Evolutionary conservation across 305 asterid species (phyloP).

Genomic region (Fraxinus sp.): DNA sequence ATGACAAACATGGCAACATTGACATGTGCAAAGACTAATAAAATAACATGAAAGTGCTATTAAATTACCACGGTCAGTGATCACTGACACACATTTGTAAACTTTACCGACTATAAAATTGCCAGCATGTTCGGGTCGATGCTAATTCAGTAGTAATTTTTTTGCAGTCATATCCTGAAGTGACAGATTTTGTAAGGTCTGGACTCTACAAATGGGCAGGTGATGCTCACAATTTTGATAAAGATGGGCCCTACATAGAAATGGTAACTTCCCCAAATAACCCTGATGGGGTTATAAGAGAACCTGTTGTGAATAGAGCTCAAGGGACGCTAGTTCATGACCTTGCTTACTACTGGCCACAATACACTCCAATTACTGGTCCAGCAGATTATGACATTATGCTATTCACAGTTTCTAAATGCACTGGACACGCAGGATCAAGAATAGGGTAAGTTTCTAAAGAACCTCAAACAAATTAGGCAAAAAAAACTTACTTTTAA

Average conservation of each 20-base stretch:
- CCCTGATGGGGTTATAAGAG: slow-evolving; percentile 54
- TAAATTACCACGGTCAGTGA: background rate
- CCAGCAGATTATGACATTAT: slow-evolving; percentile 55
- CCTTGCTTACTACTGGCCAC: slow-evolving; percentile 91
- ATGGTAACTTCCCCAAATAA: slow-evolving; percentile 73
- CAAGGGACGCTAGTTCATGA: slow-evolving; percentile 56
- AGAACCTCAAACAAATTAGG: background rate
- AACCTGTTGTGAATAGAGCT: slow-evolving; percentile 49
- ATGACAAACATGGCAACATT: slow-evolving; percentile 34
- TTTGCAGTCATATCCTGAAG: slow-evolving; percentile 62
- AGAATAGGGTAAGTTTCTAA: slow-evolving; percentile 56
- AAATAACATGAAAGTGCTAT: background rate
- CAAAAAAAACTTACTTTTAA: background rate
- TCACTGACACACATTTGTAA: background rate
- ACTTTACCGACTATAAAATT: background rate
- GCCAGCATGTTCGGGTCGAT: background rate
- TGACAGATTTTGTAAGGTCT: slow-evolving; percentile 46
- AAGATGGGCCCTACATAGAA: slow-evolving; percentile 62
- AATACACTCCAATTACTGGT: slow-evolving; percentile 62
- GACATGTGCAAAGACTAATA: slow-evolving; percentile 22
- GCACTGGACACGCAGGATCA: slow-evolving; percentile 92
- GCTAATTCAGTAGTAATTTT: background rate
- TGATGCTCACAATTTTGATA: slow-evolving; percentile 45
- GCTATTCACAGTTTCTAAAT: slow-evolving; percentile 73
- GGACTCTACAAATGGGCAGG: slow-evolving; percentile 61